Conservation (phyloP, 768 basidiomycete genomes). For the Phlebiopsis gigantea region DNA sequence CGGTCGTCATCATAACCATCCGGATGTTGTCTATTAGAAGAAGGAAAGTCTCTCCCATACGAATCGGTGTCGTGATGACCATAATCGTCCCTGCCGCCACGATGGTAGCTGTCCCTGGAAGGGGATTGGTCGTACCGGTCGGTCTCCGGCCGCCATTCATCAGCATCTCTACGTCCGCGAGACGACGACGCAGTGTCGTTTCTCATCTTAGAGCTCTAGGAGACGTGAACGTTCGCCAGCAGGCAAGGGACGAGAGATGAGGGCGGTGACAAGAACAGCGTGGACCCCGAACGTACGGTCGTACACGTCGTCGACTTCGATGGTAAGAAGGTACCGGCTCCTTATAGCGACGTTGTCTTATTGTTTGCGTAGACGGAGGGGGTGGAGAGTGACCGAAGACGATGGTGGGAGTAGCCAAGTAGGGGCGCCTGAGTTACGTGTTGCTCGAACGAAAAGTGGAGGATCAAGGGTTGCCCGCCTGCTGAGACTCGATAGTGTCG, state of each 20-base stretch:
- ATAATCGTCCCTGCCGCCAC: slow-evolving; percentile 27
- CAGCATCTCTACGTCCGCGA: slow-evolving; percentile 41
- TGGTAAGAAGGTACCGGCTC: neutral
- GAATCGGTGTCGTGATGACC: slow-evolving; percentile 13
- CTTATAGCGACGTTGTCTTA: neutral
- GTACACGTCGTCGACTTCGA: neutral
- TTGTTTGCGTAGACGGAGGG: neutral
- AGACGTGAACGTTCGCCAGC: slow-evolving; percentile 13
- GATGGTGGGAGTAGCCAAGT: slow-evolving; percentile 17
- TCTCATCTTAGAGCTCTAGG: slow-evolving; percentile 36
- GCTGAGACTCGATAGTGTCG: neutral
- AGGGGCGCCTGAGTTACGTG: slow-evolving; percentile 26
- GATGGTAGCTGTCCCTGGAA: slow-evolving; percentile 46
- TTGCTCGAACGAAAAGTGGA: slow-evolving; percentile 19
- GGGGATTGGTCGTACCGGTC: slow-evolving; percentile 37
- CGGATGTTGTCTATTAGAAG: slow-evolving; percentile 8
- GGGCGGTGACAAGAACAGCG: neutral
- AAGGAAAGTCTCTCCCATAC: slow-evolving; percentile 7
- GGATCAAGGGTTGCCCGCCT: slow-evolving; percentile 21
- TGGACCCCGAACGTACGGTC: neutral
- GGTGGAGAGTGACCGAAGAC: neutral
- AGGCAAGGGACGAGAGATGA: slow-evolving; percentile 15
- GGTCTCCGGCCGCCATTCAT: slow-evolving; percentile 48
- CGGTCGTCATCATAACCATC: slow-evolving; percentile 14
- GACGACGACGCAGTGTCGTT: slow-evolving; percentile 42